Conservation (phyloP, 1,284 basidiomycete species). For the Rhodotorula sp. region DNA sequence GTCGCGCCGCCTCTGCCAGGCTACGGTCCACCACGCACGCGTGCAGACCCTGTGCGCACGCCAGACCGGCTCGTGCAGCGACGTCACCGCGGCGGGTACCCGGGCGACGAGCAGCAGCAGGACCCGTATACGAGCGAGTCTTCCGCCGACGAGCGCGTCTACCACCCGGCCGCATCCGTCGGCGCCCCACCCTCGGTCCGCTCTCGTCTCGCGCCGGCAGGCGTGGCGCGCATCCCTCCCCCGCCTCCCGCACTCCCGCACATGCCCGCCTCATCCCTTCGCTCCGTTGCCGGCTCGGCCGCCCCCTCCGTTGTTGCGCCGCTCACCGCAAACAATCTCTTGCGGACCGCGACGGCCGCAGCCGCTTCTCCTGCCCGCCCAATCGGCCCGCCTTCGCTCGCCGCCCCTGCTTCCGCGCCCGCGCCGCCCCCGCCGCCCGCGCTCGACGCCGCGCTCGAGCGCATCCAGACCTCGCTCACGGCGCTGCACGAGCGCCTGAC, state of each 20-base stretch:
- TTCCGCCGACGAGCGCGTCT: background rate
- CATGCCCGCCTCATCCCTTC: background rate
- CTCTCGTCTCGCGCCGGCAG: background rate
- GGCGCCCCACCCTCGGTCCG: background rate
- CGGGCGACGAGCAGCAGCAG: background rate
- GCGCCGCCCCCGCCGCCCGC: slow-evolving; percentile 31
- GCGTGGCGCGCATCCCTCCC: slow-evolving; percentile 7
- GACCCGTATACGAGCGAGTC: background rate
- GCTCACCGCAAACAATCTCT: slow-evolving; percentile 9
- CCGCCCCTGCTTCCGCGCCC: background rate
- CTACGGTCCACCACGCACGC: slow-evolving; percentile 36
- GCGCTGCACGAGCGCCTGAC: slow-evolving; percentile 86
- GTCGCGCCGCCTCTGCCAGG: slow-evolving; percentile 36
- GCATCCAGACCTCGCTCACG: slow-evolving; percentile 81
- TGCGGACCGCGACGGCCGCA: background rate
- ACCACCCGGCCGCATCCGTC: background rate
- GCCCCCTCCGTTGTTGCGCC: background rate
- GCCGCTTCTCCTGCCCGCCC: background rate
- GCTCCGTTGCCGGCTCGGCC: background rate
- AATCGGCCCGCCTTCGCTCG: background rate
- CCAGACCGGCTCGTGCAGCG: background rate
- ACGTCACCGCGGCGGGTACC: background rate
- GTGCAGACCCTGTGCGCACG: slow-evolving; percentile 10
- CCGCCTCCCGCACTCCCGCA: background rate
- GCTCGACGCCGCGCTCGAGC: slow-evolving; percentile 74